Percentiles rank a stretch among this genome's conserved stretches.
These are phyloP conservation scores for Podila horticola DNA, from an alignment of 192 early-diverging fungal genomes.

Conservation along the genomic window DNA sequence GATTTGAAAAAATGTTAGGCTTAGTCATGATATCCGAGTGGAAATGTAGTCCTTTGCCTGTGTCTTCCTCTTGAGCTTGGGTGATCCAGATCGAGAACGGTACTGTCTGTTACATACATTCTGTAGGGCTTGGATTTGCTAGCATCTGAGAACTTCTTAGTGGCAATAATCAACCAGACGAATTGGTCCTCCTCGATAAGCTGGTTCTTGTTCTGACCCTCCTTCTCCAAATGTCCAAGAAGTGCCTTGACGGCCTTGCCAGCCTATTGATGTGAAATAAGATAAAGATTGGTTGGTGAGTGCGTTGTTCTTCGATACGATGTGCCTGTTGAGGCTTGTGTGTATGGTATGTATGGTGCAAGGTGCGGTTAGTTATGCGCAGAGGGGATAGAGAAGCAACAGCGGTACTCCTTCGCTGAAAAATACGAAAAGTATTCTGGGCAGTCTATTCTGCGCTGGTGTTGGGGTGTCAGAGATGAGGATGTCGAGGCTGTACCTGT, in stretches of 20 bases:
- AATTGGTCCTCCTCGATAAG: conserved; percentile 60
- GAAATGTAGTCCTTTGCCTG: background rate
- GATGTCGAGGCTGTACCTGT: conserved; percentile 14
- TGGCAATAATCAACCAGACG: conserved; percentile 72
- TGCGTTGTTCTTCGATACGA: too few species aligned
- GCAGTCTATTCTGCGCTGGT: too few species aligned
- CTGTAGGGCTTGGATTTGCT: conserved; percentile 71
- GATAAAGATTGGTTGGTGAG: background rate
- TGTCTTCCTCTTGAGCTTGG: background rate
- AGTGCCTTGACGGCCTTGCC: conserved; percentile 68
- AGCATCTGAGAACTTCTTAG: conserved; percentile 74
- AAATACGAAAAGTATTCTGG: too few species aligned
- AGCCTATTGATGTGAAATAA: conserved; percentile 45
- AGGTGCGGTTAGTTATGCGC: too few species aligned
- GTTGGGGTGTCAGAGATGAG: background rate
- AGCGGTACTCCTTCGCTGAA: too few species aligned
- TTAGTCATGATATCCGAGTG: background rate
- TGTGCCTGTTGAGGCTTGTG: too few species aligned
- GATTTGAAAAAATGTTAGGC: background rate
- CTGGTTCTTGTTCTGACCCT: conserved; percentile 58
- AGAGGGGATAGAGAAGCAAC: too few species aligned
- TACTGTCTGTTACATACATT: conserved; percentile 60
- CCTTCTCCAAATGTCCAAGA: conserved; percentile 51
- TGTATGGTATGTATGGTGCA: too few species aligned
- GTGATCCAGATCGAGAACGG: background rate